Evolutionary conservation across 352 stramenopile species (phyloP).

Genomic region (Phytopythium helicoides): DNA sequence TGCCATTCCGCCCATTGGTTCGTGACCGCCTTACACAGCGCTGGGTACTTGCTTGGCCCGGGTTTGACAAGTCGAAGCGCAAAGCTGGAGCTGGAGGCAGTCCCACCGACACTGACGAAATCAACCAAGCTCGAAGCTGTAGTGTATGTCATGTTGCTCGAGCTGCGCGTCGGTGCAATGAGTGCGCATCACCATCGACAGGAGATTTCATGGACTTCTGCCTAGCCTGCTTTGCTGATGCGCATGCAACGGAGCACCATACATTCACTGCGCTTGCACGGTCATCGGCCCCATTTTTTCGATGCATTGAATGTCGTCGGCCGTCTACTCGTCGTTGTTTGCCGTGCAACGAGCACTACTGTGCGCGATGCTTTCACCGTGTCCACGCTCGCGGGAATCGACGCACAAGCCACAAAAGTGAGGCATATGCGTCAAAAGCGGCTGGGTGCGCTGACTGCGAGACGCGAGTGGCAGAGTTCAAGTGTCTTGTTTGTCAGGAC

Average conservation of each 20-base stretch:
- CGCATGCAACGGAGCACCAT: slow-evolving; percentile 45
- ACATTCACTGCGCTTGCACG: slow-evolving; percentile 52
- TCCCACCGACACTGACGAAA: background rate
- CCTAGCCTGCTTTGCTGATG: slow-evolving; percentile 70
- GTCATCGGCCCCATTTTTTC: slow-evolving; percentile 34
- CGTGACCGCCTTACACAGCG: slow-evolving; percentile 67
- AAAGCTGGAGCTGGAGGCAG: background rate
- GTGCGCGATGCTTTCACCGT: slow-evolving; percentile 68
- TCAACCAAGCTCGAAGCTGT: slow-evolving; percentile 23
- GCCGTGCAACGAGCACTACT: slow-evolving; percentile 79
- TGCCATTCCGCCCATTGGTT: slow-evolving; percentile 68
- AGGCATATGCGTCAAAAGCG: slow-evolving; percentile 57
- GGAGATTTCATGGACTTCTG: slow-evolving; percentile 79
- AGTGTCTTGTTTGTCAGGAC: slow-evolving; percentile 67
- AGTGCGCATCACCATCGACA: slow-evolving; percentile 44
- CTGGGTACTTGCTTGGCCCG: slow-evolving; percentile 71
- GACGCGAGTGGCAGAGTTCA: slow-evolving; percentile 52
- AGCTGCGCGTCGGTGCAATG: slow-evolving; percentile 59
- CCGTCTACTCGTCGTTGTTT: slow-evolving; percentile 61
- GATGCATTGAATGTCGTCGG: slow-evolving; percentile 73
- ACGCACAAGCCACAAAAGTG: slow-evolving; percentile 45
- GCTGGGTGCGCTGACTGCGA: slow-evolving; percentile 75
- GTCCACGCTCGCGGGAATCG: slow-evolving; percentile 63
- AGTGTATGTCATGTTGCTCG: slow-evolving; percentile 55
- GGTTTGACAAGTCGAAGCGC: slow-evolving; percentile 23